Base-by-base conservation (phyloP, 108 stramenopile species). In the Nannochloropsis salina region DNA sequence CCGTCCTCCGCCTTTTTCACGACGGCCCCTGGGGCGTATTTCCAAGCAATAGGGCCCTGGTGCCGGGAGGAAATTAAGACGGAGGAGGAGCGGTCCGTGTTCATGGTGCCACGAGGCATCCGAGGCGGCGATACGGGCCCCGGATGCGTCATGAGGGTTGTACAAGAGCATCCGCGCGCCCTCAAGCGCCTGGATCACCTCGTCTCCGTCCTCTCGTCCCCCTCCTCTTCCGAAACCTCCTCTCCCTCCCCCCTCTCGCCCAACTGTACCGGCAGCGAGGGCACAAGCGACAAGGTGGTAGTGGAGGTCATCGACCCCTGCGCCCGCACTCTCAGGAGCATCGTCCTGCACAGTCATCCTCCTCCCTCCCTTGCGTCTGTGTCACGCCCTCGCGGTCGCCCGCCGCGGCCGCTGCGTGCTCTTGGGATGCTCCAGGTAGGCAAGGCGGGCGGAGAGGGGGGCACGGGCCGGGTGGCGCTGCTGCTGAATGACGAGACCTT, bases 401-500 rank as follows among this genome's bases (percentile, higher is more conserved):
- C 47, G 12, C 15, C 47, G 10, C 47, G 12, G 12, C 47, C 47
- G 10, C 47, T 51, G 12, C 47, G 47, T 51, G 47, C 15, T 15
- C 47, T 51, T 0, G 47, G 12, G 12, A 51, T 51, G 47, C 12
- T 12, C 10, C 12, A 51, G 15, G 12, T 51, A 15, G 47, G 47
- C 12, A 51, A 15, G 47, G 47, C 10, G 47, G 47, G 47, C 10
- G 47, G 47, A 15, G 15, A 51, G 47, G 1, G 15, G 47, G 47
- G 47, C 12, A 15, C 12, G 15, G 47, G 47, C 12, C 47, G 47
- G 15, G 47, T 51, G 47, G 47, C 15, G 15, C 15, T 74, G 8
- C n/a, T 74, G 61, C 61, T 74, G 61, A 74, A 74, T 74, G 61
- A 74, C 61, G 61, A 74, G 20, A 74, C 61, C 4, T 74, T 74